Conservation (phyloP, 2,329 filamentous ascomycete species). For the Colletotrichum liriopes region DNA sequence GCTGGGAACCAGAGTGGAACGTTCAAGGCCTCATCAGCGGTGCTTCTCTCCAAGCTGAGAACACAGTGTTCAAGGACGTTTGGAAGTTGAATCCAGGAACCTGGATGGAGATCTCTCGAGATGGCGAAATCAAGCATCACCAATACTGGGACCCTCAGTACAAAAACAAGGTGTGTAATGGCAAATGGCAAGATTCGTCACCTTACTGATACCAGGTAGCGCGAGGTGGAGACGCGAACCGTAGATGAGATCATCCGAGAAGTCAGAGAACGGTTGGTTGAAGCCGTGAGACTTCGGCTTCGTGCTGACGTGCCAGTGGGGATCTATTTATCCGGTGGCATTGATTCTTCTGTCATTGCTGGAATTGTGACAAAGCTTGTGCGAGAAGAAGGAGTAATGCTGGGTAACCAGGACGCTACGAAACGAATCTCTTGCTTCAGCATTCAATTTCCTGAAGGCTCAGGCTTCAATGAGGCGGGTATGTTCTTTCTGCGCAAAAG, state of each 20-base stretch:
- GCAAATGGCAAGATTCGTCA: no score
- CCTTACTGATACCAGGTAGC: slow-evolving; percentile 40
- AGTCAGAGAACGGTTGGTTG: slow-evolving; percentile 65
- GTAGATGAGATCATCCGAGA: slow-evolving; percentile 66
- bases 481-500: not conserved
- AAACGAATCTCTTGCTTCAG: slow-evolving; percentile 59
- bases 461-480: slow-evolving; percentile 66
- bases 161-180: slow-evolving; percentile 62
- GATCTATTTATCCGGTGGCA: slow-evolving; percentile 70
- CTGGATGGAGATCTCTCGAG: slow-evolving; percentile 58
- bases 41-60: slow-evolving; percentile 60
- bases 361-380: slow-evolving; percentile 69
- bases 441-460: slow-evolving; percentile 65
- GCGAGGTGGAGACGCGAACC: slow-evolving; percentile 56
- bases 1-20: slow-evolving; percentile 69
- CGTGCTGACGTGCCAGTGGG: slow-evolving; percentile 72
- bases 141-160: slow-evolving; percentile 70
- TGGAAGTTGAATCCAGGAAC: slow-evolving; percentile 60
- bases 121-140: slow-evolving; percentile 53
- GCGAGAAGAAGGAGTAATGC: slow-evolving; percentile 58
- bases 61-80: slow-evolving; percentile 67
- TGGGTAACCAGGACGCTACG: slow-evolving; percentile 58
- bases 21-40: slow-evolving; percentile 61
- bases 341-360: slow-evolving; percentile 71
- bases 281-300: slow-evolving; percentile 66